A percentile compares a stretch with the other conserved stretches of the same genome.
These are phyloP conservation scores for Dictyostelium gargantuum DNA, from an alignment of 208 protist genomes.

Conservation along the genomic window DNA sequence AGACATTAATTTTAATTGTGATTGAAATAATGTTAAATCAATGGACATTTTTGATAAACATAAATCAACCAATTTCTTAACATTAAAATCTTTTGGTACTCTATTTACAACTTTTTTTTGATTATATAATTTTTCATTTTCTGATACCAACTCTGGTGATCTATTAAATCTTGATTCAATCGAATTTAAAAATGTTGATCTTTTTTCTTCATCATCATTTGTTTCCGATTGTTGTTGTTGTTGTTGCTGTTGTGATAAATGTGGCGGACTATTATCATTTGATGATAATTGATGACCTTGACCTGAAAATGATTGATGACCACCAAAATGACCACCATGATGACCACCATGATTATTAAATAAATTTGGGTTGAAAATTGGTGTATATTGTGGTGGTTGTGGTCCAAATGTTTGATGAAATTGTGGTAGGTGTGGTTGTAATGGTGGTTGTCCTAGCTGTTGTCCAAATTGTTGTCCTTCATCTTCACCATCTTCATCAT, in stretches of 20 bases:
- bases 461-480: neutral
- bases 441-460: neutral
- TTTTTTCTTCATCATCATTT: neutral
- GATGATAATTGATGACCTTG: neutral
- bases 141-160: neutral
- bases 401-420: neutral
- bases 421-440: neutral
- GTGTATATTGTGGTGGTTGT: neutral
- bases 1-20: neutral
- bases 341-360: neutral
- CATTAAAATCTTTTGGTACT: neutral
- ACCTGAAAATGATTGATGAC: neutral
- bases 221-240: neutral
- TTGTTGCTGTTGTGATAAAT: no score
- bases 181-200: neutral
- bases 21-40: neutral
- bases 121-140: neutral
- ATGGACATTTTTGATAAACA: neutral
- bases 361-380: neutral
- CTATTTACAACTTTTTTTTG: neutral
- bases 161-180: neutral
- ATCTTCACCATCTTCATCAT: neutral
- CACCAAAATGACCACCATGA: neutral
- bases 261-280: neutral
- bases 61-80: slow-evolving; percentile 31